Base-by-base conservation (phyloP, 345 rosid genomes). In the Boechera stricta region DNA sequence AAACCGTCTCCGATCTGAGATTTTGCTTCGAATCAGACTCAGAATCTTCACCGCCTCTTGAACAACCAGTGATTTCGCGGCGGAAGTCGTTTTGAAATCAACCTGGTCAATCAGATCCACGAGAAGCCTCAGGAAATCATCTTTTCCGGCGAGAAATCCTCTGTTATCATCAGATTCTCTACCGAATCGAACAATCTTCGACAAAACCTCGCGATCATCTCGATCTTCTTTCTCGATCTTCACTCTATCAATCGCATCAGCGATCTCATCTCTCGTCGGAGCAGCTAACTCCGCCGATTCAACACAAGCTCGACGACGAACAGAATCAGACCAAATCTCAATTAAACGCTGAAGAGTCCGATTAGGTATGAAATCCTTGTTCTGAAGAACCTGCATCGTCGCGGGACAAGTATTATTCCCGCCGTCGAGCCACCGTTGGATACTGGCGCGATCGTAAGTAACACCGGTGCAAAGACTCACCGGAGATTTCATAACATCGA, bases 391-490 rank as follows among this genome's bases (percentile, higher is more conserved):
- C 76, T 94, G 98, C 98, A 94, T 94, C 78, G 98, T 92, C 72
- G 95, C 93, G 9, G 97, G 98, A 74, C 97, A 94, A 2, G 95
- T 94, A 64, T 90, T 90, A 67, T 92, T 84, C 18, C 98, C 97
- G 77, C 86, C 75, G 80, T 92, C 97, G 26, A 95, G 86, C 99
- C 99, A 95, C 53, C 88, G 87, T 56, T 92, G 92, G 84, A 92
- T 95, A 81, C 91, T 86, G 66, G 88, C 80, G 21, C 97, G 92
- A 82, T 95, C 99, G 82, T 95, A 92, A 10, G 99, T 95, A 16
- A 95, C 91, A n/a, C 99, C 98, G 32, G 99, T 95, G 82, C 87
- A 90, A 15, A 95, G 89, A 81, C 96, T 95, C 47, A 95, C 98
- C 8, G 99, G 99, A 2, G 99, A 92, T 71, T 81, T 86, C 99